These are phyloP conservation scores for Nannizzia gypsea DNA, from an alignment of 2,329 filamentous ascomycete genomes.

Conservation along the genomic window DNA sequence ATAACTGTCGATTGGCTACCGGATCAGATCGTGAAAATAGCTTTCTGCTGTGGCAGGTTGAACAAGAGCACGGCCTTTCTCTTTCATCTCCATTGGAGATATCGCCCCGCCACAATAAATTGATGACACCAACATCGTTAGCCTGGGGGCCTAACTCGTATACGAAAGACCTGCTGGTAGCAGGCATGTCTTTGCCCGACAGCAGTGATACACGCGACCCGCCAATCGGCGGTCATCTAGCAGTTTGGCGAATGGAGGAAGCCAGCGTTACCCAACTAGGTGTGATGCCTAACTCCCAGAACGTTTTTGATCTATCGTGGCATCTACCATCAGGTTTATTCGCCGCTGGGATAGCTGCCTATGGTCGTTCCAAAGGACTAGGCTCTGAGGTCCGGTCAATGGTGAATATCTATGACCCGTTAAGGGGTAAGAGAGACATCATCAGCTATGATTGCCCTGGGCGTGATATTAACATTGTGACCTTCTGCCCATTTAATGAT, in stretches of 20 bases:
- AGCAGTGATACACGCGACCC: conserved; percentile 17
- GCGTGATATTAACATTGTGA: conserved; percentile 49
- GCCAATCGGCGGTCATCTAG: neutral
- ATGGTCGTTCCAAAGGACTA: conserved; percentile 21
- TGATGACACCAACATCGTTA: conserved; percentile 32
- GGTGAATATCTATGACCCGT: conserved; percentile 42
- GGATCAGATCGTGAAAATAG: conserved; percentile 28
- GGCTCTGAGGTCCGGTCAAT: conserved; percentile 35
- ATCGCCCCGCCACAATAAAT: conserved; percentile 17
- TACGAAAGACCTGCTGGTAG: conserved; percentile 38
- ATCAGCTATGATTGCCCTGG: conserved; percentile 47
- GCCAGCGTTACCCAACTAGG: conserved; percentile 24
- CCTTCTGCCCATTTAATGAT: conserved; percentile 36
- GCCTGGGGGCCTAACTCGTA: conserved; percentile 35
- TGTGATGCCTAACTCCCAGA: conserved; percentile 40
- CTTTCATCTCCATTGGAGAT: conserved; percentile 16
- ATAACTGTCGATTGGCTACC: conserved; percentile 36
- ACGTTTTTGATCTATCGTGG: conserved; percentile 49
- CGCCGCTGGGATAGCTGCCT: conserved; percentile 36
- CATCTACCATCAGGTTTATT: conserved; percentile 41
- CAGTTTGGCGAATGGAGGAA: conserved; percentile 41
- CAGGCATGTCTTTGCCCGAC: conserved; percentile 41
- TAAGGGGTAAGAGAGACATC: conserved; percentile 23
- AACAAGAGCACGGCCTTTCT: conserved; percentile 8
- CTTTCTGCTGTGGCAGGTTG: conserved; percentile 26